These are phyloP conservation scores for Elymus sibiricus DNA, from an alignment of 176 grass and related monocot genomes.

Conservation along the genomic window DNA sequence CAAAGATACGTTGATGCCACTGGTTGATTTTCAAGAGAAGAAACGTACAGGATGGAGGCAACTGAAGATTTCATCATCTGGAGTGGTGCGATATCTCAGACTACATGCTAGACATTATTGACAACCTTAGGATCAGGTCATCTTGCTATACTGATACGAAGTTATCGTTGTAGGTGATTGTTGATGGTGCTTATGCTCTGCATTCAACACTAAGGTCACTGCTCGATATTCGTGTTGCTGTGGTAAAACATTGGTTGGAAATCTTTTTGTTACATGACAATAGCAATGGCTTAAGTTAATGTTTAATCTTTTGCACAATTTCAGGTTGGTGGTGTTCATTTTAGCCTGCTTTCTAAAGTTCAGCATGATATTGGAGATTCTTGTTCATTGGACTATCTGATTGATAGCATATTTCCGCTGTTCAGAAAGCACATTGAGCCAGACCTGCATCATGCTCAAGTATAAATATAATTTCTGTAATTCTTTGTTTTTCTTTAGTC, in stretches of 20 bases:
- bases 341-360: conserved; percentile 98
- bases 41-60: conserved; percentile 64
- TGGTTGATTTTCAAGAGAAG: conserved; percentile 95
- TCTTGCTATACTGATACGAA: conserved; percentile 27
- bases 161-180: conserved; percentile 71
- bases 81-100: conserved; percentile 60
- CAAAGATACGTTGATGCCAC: conserved; percentile 76
- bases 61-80: conserved; percentile 78
- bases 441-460: conserved; percentile 97
- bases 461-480: conserved; percentile 38
- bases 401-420: conserved; percentile 97
- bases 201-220: conserved; percentile 89
- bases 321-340: conserved; percentile 97
- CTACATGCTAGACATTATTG: conserved; percentile 20
- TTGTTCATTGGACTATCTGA: conserved; percentile 97
- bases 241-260: conserved; percentile 60
- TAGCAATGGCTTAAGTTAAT: conserved; percentile 15
- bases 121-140: neutral
- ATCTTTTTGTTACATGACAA: conserved; percentile 10
- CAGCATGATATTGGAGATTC: conserved; percentile 98
- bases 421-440: conserved; percentile 98
- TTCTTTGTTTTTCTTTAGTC: conserved; percentile 19
- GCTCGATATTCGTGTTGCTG: conserved; percentile 96
- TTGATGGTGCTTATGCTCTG: conserved; percentile 98
- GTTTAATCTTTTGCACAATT: conserved; percentile 15